Conservation (phyloP, 78 protist genomes). For the Cyanophora paradoxa region DNA sequence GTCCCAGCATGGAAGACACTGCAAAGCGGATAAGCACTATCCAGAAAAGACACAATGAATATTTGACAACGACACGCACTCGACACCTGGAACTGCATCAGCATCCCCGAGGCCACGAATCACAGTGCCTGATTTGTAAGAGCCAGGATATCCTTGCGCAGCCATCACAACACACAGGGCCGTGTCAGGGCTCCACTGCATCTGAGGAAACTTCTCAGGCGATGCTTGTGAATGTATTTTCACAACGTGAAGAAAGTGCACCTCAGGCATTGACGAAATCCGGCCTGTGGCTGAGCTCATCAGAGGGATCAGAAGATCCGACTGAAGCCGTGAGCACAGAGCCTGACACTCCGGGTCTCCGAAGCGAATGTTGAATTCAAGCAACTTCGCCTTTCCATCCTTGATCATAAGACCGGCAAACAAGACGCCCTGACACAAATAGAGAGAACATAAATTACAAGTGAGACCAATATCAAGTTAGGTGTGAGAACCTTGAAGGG, state of each 20-base stretch:
- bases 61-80: background rate
- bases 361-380: constrained; percentile 11
- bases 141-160: background rate
- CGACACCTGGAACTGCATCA: background rate
- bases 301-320: constrained; percentile 2
- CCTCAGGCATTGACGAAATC: too few species aligned
- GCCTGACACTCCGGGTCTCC: constrained; percentile 21
- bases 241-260: too few species aligned
- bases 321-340: background rate
- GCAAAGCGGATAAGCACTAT: too few species aligned
- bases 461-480: background rate
- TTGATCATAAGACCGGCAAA: too few species aligned
- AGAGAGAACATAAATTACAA: too few species aligned
- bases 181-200: constrained; percentile 13
- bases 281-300: background rate
- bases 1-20: constrained; percentile 20
- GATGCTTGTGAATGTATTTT: too few species aligned
- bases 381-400: background rate
- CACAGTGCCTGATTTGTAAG: too few species aligned
- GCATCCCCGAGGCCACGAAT: background rate
- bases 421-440: too few species aligned
- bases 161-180: constrained; percentile 17
- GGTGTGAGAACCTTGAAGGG: constrained; percentile 2
- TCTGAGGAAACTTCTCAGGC: background rate
- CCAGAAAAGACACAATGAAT: background rate